Base-by-base conservation (phyloP, 345 rosid genomes). In the Geranium rotundifolium region DNA sequence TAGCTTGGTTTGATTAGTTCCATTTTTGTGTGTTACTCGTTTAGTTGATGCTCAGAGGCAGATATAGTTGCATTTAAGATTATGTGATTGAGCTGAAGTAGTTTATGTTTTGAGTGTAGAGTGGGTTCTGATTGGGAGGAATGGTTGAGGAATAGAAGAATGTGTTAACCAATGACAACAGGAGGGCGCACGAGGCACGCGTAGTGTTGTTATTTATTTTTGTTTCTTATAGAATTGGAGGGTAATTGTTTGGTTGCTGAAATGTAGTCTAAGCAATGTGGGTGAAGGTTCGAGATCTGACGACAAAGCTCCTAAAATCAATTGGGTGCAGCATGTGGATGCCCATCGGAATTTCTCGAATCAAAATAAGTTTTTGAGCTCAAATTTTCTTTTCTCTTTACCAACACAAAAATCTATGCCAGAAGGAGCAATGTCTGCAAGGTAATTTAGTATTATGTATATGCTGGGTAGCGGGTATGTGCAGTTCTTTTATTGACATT, bases 311-410 rank as follows among this genome's bases (percentile, higher is more conserved):
- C 97, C 95, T 62, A 84, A 75, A 46, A 76, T 78, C 19, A 93
- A 93, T 78, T 88, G 91, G 97, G 76, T 69, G 54, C 85, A 80
- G 59, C 97, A 92, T 74, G 83, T 65, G 54, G 69, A 67, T 19
- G 82, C 74, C 17, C 80, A 67, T 19, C 72, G 72, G 14, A 65
- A 71, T 57, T 73, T 84, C 63, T 72, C 75, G 5, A 62, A 63
- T 29, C 75, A 63, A 19, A 71, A 81, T 60, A 84, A 79, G 71
- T 74, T 70, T 68, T 61, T 90, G 81, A 67, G 79, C 64, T 81
- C 89, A 19, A 82, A 71, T 75, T 86, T 90, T 63, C 88, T 86
- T 54, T 88, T 64, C 75, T 80, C 90, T 10, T 58, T 90, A 18
- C 92, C 85, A 63, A 63, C 79, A 57, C 95, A 90, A 68, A 93